phyloP scores from a whole-genome alignment of 177 flowering plant species.

The Tripterygium wilfordii region DNA sequence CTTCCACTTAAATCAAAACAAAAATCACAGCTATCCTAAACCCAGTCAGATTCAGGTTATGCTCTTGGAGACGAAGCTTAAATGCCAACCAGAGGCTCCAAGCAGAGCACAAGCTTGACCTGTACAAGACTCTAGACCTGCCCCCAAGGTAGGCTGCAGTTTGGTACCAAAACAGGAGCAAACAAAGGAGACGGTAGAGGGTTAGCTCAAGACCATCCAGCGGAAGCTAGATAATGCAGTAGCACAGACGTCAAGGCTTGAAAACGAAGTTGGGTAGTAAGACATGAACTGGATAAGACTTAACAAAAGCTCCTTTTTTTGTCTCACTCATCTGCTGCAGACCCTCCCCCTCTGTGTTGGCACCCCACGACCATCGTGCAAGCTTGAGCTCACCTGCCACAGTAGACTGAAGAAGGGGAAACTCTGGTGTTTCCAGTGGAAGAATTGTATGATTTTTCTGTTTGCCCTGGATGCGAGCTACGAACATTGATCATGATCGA shows the following conservation, averaged over 20 bases:
- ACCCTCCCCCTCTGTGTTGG: neutral
- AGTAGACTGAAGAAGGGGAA: too few species aligned
- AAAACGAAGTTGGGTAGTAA: slow-evolving; percentile 11
- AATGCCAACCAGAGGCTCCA: slow-evolving; percentile 5
- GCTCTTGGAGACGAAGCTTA: slow-evolving; percentile 15
- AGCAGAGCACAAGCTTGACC: slow-evolving; percentile 12
- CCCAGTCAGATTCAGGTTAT: slow-evolving; percentile 10
- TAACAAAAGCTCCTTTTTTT: neutral
- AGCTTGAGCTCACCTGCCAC: slow-evolving; percentile 2
- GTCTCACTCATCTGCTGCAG: neutral
- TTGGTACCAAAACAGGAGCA: slow-evolving; percentile 18
- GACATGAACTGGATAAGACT: slow-evolving; percentile 8
- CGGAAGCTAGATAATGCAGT: slow-evolving; percentile 4
- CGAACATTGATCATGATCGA: too few species aligned
- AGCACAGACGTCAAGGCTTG: slow-evolving; percentile 11
- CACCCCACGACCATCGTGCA: neutral
- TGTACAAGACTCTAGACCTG: slow-evolving; percentile 6
- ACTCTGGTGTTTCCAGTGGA: too few species aligned
- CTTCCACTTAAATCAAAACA: neutral
- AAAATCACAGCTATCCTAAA: neutral
- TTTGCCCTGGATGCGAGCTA: too few species aligned
- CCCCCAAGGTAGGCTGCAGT: slow-evolving; percentile 13
- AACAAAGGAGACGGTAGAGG: slow-evolving; percentile 9
- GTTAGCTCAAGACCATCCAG: slow-evolving; percentile 8
- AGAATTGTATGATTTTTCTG: too few species aligned